A percentile compares a stretch with the other conserved stretches of the same genome.
Conservation (phyloP, 192 early-diverging fungal genomes). For the Rhizoclosmatium sp. region DNA sequence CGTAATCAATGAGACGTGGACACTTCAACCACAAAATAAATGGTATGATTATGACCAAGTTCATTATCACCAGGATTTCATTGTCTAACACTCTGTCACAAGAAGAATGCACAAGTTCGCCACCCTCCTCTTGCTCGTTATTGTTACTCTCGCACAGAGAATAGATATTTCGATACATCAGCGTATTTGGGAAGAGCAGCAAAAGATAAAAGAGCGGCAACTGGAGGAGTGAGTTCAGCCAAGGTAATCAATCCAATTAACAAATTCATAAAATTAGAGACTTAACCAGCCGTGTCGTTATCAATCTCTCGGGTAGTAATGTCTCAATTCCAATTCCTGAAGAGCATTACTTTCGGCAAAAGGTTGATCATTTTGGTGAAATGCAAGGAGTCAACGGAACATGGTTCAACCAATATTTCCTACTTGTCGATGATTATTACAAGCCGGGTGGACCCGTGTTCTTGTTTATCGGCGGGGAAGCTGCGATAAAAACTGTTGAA, state of each 20-base stretch:
- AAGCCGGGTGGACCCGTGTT: slow-evolving; percentile 29
- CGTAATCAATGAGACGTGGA: not conserved
- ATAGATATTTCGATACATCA: too few species aligned
- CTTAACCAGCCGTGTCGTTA: too few species aligned
- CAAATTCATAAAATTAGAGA: too few species aligned
- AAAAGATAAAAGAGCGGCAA: too few species aligned
- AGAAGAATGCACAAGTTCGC: not conserved
- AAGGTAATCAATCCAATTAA: too few species aligned
- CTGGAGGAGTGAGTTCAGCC: too few species aligned
- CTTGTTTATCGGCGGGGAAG: slow-evolving; percentile 24
- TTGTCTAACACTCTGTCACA: not conserved
- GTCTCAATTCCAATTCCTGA: not conserved
- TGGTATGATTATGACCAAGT: not conserved
- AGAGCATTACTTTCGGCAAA: slow-evolving; percentile 10
- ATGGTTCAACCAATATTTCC: slow-evolving; percentile 17
- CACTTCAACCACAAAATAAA: not conserved
- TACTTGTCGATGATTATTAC: slow-evolving; percentile 17
- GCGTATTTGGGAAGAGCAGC: too few species aligned
- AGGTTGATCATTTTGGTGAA: slow-evolving; percentile 23
- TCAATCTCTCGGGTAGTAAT: too few species aligned
- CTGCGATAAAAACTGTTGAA: not conserved
- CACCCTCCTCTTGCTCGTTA: too few species aligned
- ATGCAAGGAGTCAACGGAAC: slow-evolving; percentile 11
- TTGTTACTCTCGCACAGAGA: too few species aligned
- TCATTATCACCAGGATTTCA: not conserved